Percentiles rank a stretch among this genome's conserved stretches.
phyloP scores from a whole-genome alignment of 495 filamentous ascomycete species.

The Sordaria brevicollis region DNA sequence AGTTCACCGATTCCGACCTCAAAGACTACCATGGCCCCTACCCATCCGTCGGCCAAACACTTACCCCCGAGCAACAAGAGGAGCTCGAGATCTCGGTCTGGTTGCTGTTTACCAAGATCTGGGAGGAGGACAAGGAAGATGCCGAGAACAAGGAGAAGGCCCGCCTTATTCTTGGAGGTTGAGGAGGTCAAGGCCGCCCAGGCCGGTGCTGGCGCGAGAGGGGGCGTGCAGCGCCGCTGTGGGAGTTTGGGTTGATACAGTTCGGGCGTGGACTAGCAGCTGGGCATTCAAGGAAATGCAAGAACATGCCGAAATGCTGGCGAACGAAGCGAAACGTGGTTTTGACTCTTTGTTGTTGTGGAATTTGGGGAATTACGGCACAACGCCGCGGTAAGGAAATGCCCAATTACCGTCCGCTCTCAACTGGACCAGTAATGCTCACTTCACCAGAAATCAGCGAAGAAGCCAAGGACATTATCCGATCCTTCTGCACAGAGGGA shows the following conservation, averaged over 20 bases:
- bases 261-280: not conserved
- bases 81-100: not conserved
- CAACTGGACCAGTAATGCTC: too few relatives aligned
- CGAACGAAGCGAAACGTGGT: not conserved
- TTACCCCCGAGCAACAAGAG: not conserved
- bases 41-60: not conserved
- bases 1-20: too few relatives aligned
- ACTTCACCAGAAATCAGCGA: conserved; percentile 51
- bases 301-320: not conserved
- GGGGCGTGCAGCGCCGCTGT: not conserved
- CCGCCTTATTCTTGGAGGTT: too few relatives aligned
- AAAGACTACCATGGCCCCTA: not conserved
- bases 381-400: too few relatives aligned
- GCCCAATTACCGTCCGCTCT: too few relatives aligned
- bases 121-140: not conserved
- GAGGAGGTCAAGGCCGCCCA: not conserved
- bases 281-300: not conserved
- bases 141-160: not conserved
- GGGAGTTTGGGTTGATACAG: not conserved
- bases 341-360: not conserved
- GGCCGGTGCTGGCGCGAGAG: not conserved
- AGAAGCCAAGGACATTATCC: conserved; percentile 75
- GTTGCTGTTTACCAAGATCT: not conserved
- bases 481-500: conserved; percentile 77
- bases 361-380: too few relatives aligned